Evolutionary conservation across 345 rosid species (phyloP).

Genomic region (Syzygium aromaticum): DNA sequence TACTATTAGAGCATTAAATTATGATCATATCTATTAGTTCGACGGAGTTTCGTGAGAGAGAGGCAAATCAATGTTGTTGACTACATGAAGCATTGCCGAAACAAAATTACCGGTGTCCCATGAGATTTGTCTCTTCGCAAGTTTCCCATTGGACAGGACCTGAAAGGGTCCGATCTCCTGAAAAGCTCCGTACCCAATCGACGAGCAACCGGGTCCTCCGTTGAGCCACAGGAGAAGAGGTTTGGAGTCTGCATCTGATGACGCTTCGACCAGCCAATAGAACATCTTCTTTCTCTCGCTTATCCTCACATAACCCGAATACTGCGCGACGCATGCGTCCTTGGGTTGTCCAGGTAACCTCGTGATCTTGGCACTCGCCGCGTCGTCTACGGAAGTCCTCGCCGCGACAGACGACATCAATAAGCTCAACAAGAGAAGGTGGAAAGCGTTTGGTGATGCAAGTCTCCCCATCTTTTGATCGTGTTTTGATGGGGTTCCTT

Average conservation of each 20-base stretch:
- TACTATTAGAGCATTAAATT: background rate
- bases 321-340: background rate
- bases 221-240: background rate
- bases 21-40: background rate
- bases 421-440: background rate
- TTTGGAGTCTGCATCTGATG: background rate
- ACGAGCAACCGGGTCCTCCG: background rate
- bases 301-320: background rate
- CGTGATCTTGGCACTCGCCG: background rate
- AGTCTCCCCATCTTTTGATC: background rate
- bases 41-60: background rate
- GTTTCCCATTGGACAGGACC: background rate
- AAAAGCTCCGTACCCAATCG: background rate
- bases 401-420: background rate
- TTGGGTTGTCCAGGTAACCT: background rate
- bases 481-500: background rate
- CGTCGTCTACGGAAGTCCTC: background rate
- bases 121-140: background rate
- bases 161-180: background rate
- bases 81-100: background rate
- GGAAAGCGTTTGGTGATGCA: background rate
- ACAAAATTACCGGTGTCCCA: background rate
- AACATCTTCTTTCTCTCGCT: background rate
- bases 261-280: background rate
- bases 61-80: background rate